Evolutionary conservation across 495 filamentous ascomycete genomes (phyloP), one percentile per base, ranked within the genome.

Genomic region (Chaetomium cochliodes): DNA sequence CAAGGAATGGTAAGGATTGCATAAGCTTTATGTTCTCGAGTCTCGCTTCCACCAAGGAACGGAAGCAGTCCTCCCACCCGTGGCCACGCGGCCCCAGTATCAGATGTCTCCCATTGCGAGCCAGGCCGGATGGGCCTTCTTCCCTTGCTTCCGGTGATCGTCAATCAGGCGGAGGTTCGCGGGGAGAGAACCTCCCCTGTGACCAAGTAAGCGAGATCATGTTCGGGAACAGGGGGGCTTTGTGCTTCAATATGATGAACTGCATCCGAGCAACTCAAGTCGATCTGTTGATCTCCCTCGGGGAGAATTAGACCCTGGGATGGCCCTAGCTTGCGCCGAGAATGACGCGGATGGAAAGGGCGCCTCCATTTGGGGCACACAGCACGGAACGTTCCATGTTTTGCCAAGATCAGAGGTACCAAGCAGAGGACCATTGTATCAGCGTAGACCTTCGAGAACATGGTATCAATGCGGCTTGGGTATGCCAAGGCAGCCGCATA

Each of bases 171-270:
- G 18, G 44, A 47, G n/a, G 16, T 3, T 7, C 44, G 15, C 13
- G 41, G 13, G 16, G 13, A 44, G 41, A 44, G 15, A 18, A 44
- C 16, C 41, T 44, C 11, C 41, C 13, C 3, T 15, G 13, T 44
- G 41, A 44, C 44, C 16, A n/a, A n/a, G 44, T 47, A 47, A 47
- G 44, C 44, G 44, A 47, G 44, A n/a, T 47, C 44, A 47, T 47
- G 44, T n/a, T 47, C 7, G 44, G n/a, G n/a, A n/a, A 15, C 11
- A 18, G 41, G 3, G 13, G 13, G 41, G 13, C 3, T 16, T 44
- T 44, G 41, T 8, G 9, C 41, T 6, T 44, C 41, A 18, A 11
- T 18, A 15, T 44, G 41, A 44, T 44, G 41, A 44, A 44, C 41
- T 15, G 13, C 41, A 18, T 44, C 13, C 3, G 41, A 11, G 41